These are phyloP conservation scores for Phytophthora macrochlamydospora DNA, from an alignment of 352 stramenopile species.

Conservation along the genomic window DNA sequence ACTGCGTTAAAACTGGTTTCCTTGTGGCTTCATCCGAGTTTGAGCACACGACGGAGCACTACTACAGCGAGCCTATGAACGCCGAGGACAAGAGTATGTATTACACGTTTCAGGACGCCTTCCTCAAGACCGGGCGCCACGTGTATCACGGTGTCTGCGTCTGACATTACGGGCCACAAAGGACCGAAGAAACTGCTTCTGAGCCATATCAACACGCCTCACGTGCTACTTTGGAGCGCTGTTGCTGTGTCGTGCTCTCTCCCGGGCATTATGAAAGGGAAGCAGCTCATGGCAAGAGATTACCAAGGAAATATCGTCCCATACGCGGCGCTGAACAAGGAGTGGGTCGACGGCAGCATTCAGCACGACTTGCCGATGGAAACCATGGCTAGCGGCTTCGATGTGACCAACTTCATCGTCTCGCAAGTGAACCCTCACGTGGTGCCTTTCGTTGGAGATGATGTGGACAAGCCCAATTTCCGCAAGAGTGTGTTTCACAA, in stretches of 20 bases:
- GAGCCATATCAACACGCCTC: conserved; percentile 94
- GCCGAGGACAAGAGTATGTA: conserved; percentile 50
- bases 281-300: conserved; percentile 82
- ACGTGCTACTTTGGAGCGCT: conserved; percentile 92
- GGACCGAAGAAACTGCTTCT: conserved; percentile 84
- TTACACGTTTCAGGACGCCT: conserved; percentile 95
- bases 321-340: conserved; percentile 91
- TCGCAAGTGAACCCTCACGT: conserved; percentile 91
- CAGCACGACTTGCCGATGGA: conserved; percentile 93
- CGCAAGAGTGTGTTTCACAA: conserved; percentile 72
- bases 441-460: conserved; percentile 92
- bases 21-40: conserved; percentile 86
- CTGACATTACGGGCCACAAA: conserved; percentile 86
- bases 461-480: conserved; percentile 76
- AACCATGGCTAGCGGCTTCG: conserved; percentile 93
- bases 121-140: conserved; percentile 91
- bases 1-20: conserved; percentile 90
- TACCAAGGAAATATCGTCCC: conserved; percentile 84
- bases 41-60: conserved; percentile 91
- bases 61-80: conserved; percentile 83
- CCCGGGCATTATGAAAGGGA: conserved; percentile 92
- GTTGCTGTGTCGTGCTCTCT: conserved; percentile 93
- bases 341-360: conserved; percentile 94
- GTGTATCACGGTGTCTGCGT: conserved; percentile 95
- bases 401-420: conserved; percentile 94